Conservation (phyloP, 2,329 filamentous ascomycete species). For the Fusarium sambucinum region DNA sequence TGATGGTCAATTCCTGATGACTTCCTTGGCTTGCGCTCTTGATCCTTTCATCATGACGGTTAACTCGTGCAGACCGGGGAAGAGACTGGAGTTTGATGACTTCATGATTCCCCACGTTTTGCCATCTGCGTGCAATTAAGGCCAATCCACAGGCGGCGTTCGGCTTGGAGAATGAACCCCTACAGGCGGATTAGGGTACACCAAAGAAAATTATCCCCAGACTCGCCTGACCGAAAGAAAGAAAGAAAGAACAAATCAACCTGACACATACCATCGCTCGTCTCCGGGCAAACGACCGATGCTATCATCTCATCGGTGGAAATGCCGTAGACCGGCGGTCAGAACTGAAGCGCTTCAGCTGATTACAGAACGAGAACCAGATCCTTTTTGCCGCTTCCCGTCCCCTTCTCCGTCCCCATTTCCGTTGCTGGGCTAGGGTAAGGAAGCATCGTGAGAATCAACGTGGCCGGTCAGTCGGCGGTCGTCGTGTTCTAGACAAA, state of each 20-base stretch:
- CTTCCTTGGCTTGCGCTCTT: slow-evolving; percentile 29
- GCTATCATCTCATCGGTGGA: slow-evolving; percentile 2
- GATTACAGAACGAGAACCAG: neutral
- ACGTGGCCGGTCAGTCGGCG: neutral
- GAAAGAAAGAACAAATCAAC: slow-evolving; percentile 15
- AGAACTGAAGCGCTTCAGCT: slow-evolving; percentile 14
- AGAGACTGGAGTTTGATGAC: slow-evolving; percentile 41
- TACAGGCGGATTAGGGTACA: slow-evolving; percentile 13
- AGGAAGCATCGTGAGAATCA: slow-evolving; percentile 20
- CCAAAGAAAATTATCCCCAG: neutral
- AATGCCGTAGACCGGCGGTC: slow-evolving; percentile 31
- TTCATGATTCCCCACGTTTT: slow-evolving; percentile 44
- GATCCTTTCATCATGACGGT: slow-evolving; percentile 17
- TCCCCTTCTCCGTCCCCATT: neutral
- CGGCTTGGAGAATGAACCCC: slow-evolving; percentile 6
- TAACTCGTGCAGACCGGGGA: slow-evolving; percentile 34
- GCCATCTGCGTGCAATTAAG: neutral
- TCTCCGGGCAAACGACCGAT: slow-evolving; percentile 8
- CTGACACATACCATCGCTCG: slow-evolving; percentile 11
- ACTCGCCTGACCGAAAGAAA: slow-evolving; percentile 11
- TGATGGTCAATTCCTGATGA: slow-evolving; percentile 13
- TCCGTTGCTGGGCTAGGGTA: slow-evolving; percentile 7
- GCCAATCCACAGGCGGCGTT: neutral
- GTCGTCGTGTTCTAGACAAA: slow-evolving; percentile 14
- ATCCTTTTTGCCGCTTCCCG: neutral